phyloP scores from a whole-genome alignment of 805 yeast species.

The Candida chauliodis region DNA sequence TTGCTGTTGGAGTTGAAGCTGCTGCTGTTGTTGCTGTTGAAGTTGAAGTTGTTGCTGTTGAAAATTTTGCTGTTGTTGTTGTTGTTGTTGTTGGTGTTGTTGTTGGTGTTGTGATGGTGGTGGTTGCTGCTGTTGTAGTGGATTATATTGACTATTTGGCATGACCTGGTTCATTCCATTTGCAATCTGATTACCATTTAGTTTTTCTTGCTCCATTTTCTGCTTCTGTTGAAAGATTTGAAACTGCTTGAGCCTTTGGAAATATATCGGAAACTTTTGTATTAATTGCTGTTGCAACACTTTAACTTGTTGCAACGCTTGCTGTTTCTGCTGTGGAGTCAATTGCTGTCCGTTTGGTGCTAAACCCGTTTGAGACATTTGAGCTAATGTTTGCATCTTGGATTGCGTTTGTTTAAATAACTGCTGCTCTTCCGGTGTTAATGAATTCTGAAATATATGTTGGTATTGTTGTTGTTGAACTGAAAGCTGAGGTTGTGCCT shows the following conservation, averaged over 20 bases:
- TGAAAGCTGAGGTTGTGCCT: constrained; percentile 13
- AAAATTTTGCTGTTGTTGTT: constrained; percentile 17
- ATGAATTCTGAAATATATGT: constrained; percentile 40
- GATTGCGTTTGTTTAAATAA: constrained; percentile 37
- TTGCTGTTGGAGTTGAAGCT: constrained; percentile 14
- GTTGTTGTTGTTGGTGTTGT: background rate
- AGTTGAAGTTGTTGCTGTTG: background rate
- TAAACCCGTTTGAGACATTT: constrained; percentile 41
- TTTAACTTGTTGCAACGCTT: constrained; percentile 42
- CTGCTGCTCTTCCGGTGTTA: constrained; percentile 41
- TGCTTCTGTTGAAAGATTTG: constrained; percentile 27
- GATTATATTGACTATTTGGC: background rate
- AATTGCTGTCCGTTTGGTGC: constrained; percentile 41
- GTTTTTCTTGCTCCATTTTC: constrained; percentile 14
- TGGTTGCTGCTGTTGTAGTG: background rate
- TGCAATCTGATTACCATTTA: constrained; percentile 3
- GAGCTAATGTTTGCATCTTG: constrained; percentile 36
- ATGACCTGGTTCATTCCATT: constrained; percentile 6
- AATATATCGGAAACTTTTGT: constrained; percentile 35
- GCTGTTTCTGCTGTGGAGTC: constrained; percentile 43
- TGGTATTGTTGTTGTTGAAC: constrained; percentile 42
- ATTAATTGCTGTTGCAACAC: constrained; percentile 32
- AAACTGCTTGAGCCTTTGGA: constrained; percentile 34
- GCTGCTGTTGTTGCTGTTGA: constrained; percentile 13
- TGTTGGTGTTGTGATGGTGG: too few relatives aligned